Conservation (phyloP, 2,329 filamentous ascomycete genomes). For the Curvularia sp. region DNA sequence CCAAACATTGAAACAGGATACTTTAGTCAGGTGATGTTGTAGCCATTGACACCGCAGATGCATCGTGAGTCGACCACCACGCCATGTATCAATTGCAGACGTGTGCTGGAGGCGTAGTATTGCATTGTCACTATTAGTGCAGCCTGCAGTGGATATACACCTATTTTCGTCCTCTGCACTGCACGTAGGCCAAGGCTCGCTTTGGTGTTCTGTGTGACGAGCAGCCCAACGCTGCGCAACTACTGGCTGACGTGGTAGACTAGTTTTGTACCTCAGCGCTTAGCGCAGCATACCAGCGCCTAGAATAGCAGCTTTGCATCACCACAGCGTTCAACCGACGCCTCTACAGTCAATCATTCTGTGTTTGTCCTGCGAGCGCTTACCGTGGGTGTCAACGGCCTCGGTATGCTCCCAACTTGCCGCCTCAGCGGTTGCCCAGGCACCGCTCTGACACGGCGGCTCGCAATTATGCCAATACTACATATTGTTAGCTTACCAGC, state of each 20-base stretch:
- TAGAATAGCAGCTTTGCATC: conserved; percentile 41
- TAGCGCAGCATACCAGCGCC: conserved; percentile 41
- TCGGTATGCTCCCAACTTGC: conserved; percentile 35
- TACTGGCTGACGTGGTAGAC: conserved; percentile 31
- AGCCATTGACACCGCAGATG: neutral
- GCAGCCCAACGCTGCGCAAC: conserved; percentile 30
- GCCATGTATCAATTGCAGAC: neutral
- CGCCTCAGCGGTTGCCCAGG: conserved; percentile 49
- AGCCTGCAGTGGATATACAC: conserved; percentile 16
- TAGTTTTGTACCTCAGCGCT: conserved; percentile 37
- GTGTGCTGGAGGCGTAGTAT: conserved; percentile 4
- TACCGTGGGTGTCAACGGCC: conserved; percentile 39
- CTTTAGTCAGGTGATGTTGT: neutral
- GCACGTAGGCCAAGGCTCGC: conserved; percentile 46
- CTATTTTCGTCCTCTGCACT: conserved; percentile 25
- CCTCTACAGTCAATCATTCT: conserved; percentile 34
- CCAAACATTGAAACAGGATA: neutral
- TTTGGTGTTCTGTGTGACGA: conserved; percentile 30
- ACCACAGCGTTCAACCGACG: conserved; percentile 35
- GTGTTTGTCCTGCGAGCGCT: conserved; percentile 40
- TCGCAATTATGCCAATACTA: conserved; percentile 35
- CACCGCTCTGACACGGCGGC: conserved; percentile 41
- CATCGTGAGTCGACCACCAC: neutral
- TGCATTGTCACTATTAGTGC: conserved; percentile 13
- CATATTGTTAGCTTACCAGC: conserved; percentile 48